These are phyloP conservation scores for Diaporthe citri DNA, from an alignment of 2,329 filamentous ascomycete genomes.

Conservation along the genomic window DNA sequence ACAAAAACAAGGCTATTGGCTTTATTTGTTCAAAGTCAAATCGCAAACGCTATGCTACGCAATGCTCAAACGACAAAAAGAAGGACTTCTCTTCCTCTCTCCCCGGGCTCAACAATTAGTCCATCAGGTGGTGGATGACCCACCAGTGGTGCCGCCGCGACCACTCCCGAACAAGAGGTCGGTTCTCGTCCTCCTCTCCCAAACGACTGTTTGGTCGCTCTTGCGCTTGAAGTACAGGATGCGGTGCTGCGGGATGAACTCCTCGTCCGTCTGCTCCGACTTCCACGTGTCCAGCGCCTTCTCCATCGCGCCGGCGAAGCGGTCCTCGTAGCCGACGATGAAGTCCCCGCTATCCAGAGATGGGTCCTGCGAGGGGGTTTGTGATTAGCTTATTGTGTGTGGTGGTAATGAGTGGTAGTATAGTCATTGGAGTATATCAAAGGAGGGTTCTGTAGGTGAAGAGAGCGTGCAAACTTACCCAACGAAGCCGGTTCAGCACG, in stretches of 20 bases:
- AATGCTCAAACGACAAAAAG: not conserved
- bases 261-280: conserved; percentile 72
- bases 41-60: not conserved
- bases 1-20: not conserved
- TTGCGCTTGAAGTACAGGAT: conserved; percentile 71
- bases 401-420: not conserved
- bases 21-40: not conserved
- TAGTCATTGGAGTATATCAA: no score
- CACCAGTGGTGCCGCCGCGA: conserved; percentile 46
- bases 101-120: not conserved
- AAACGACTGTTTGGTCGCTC: conserved; percentile 64
- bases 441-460: not conserved
- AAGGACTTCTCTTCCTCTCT: not conserved
- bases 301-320: conserved; percentile 68
- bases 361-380: not conserved
- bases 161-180: conserved; percentile 70
- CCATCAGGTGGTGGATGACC: not conserved
- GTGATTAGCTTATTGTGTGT: not conserved
- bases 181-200: conserved; percentile 66
- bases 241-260: conserved; percentile 75
- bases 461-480: conserved; percentile 58
- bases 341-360: conserved; percentile 64
- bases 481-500: conserved; percentile 70
- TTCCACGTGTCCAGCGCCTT: conserved; percentile 69
- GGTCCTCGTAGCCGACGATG: conserved; percentile 72